Conservation (phyloP, 306 rosid genomes). For the Castanea crenata region DNA sequence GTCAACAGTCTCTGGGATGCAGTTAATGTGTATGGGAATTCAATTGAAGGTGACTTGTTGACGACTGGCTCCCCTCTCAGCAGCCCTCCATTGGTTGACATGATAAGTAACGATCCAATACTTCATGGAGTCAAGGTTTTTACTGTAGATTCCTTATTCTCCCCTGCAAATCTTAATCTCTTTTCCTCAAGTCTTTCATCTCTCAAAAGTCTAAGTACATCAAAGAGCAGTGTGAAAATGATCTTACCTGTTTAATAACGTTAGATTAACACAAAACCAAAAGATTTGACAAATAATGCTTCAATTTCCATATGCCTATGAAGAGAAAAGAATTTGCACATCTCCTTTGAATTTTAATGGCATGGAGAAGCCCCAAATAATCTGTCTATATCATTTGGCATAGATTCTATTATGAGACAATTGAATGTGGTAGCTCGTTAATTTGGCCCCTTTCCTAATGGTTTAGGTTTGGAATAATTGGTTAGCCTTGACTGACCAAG, state of each 20-base stretch:
- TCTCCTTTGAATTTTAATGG: not conserved
- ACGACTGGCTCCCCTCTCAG: conserved; percentile 81
- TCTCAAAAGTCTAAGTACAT: not conserved
- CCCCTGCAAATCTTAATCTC: conserved; percentile 1
- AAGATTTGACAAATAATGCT: not conserved
- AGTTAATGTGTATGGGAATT: conserved; percentile 70
- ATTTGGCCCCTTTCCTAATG: too few relatives aligned
- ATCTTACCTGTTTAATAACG: not conserved
- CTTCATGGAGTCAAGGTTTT: conserved; percentile 86
- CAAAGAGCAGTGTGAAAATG: not conserved
- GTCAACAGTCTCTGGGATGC: conserved; percentile 79
- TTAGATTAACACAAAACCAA: not conserved
- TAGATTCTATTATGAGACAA: not conserved
- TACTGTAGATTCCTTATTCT: conserved; percentile 21
- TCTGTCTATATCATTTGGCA: not conserved
- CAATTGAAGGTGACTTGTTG: conserved; percentile 61
- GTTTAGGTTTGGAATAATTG: too few relatives aligned
- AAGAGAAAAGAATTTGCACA: not conserved
- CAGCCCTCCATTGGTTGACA: conserved; percentile 83
- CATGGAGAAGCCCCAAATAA: not conserved
- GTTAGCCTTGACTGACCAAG: too few relatives aligned
- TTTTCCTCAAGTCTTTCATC: not conserved
- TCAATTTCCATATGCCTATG: not conserved
- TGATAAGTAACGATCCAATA: conserved; percentile 90
- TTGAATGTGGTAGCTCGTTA: not conserved